Conservation (phyloP, 148 eudicot genomes). For the Fagopyrum homotropicum region DNA sequence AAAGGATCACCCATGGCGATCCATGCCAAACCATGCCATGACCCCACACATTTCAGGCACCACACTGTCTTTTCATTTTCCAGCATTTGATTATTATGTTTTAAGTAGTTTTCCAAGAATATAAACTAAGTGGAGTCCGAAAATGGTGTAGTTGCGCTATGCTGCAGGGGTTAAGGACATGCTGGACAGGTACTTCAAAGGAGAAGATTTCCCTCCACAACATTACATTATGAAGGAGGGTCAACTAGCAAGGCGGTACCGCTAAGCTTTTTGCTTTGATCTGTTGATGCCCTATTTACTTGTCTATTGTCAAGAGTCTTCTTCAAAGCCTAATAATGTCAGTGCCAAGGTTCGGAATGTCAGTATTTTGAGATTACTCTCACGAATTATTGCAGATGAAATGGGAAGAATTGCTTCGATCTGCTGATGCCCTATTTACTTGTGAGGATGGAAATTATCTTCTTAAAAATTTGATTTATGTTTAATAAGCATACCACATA, state of each 20-base stretch:
- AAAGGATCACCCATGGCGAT: slow-evolving; percentile 96
- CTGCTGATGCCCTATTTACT: too few species aligned
- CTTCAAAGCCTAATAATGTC: background rate
- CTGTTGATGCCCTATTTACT: background rate
- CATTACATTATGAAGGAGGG: slow-evolving; percentile 93
- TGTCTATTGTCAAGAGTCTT: background rate
- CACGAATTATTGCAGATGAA: background rate
- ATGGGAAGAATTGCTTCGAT: too few species aligned
- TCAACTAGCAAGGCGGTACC: slow-evolving; percentile 84
- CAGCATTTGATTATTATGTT: background rate
- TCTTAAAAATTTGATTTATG: too few species aligned
- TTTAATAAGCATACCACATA: too few species aligned
- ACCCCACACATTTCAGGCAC: slow-evolving; percentile 98
- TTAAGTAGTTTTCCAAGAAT: background rate
- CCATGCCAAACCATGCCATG: slow-evolving; percentile 99
- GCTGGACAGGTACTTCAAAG: slow-evolving; percentile 93
- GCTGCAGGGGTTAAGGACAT: slow-evolving; percentile 95
- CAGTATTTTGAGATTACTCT: background rate
- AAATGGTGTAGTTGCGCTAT: slow-evolving; percentile 69
- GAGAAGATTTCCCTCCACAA: slow-evolving; percentile 79
- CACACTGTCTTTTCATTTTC: slow-evolving; percentile 17
- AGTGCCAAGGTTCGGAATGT: background rate
- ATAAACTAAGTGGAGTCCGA: background rate
- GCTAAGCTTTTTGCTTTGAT: slow-evolving; percentile 19
- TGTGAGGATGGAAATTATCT: too few species aligned